Evolutionary conservation across 2,329 filamentous ascomycete species (phyloP).

Genomic region (Trichophyton equinum): DNA sequence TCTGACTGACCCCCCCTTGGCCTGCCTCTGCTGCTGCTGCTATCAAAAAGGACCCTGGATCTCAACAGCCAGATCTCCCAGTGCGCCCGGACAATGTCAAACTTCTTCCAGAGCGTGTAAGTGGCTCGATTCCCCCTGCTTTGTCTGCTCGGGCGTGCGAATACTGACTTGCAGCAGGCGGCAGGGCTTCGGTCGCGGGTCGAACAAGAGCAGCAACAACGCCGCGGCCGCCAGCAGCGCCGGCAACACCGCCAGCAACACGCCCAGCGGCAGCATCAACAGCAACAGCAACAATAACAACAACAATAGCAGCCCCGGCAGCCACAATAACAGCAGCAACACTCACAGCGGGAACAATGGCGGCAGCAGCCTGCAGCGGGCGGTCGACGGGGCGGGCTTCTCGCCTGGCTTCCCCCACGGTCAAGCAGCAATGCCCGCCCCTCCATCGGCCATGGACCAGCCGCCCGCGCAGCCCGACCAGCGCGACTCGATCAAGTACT

Average conservation of each 20-base stretch:
- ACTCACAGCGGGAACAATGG: background rate
- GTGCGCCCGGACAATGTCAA: slow-evolving; percentile 30
- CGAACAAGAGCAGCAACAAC: slow-evolving; percentile 25
- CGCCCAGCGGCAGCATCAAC: background rate
- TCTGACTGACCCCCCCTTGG: background rate
- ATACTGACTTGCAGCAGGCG: slow-evolving; percentile 23
- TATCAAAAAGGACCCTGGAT: background rate
- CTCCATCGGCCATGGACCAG: slow-evolving; percentile 23
- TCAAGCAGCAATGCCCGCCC: slow-evolving; percentile 23
- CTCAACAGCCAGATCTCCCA: background rate
- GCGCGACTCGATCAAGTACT: slow-evolving; percentile 37
- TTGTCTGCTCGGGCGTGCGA: background rate
- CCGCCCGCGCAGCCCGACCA: slow-evolving; percentile 26
- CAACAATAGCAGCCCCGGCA: background rate
- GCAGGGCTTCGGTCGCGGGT: slow-evolving; percentile 38
- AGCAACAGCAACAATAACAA: background rate
- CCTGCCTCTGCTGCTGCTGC: background rate
- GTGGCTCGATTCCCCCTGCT: slow-evolving; percentile 14
- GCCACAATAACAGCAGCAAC: background rate
- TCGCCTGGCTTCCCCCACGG: background rate
- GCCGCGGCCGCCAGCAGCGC: background rate
- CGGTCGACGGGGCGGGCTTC: background rate
- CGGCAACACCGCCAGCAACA: background rate
- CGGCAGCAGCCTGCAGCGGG: too few species aligned
- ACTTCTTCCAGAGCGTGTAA: slow-evolving; percentile 41